Base-by-base conservation (phyloP, 1,139 yeast genomes). In the Barnettozyma hawaiiensis region DNA sequence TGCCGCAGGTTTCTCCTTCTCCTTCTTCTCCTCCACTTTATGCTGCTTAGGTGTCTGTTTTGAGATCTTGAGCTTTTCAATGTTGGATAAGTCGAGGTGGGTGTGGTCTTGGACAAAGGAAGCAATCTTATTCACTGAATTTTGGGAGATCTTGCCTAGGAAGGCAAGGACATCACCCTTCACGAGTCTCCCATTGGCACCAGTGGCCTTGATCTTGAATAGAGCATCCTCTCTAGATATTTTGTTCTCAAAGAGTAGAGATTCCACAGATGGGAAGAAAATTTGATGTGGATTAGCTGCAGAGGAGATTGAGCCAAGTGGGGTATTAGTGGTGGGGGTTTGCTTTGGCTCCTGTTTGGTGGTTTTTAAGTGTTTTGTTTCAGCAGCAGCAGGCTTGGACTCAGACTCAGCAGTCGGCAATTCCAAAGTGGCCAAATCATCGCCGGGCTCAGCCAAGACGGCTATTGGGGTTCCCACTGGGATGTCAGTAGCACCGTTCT, bases 381-480 rank as follows among this genome's bases (percentile, higher is more conserved):
- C 53, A 41, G 61, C 43, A 41, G 61, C 43, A 12, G 53, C 43
- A 29, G 32, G 32, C 21, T 29, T 29, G 19, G 32, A 18, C 21
- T 29, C 35, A 20, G 35, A 69, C 23, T 65, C 61, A 12, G 64
- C 61, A 12, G 64, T 61, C 19, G 96, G 96, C 48, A 73, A 65
- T 52, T 76, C 80, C 51, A 90, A 66, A 14, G 75, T 64, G 11
- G 75, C 58, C 53, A 90, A 61, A 57, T 89, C 96, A 60, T 92
- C 98, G 28, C 80, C 95, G 3, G 78, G 82, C 55, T 90, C 97
- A 7, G 96, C 97, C 47, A 85, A 57, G 45, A 77, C 77, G 1
- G 97, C 98, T 65, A 92, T 92, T 24, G 95, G 82, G 42, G 75
- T 70, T 7, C 97, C 97, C n/a, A 92, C 97, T 11, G 81, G 78